Conservation (phyloP, 2,329 filamentous ascomycete genomes). For the Colletotrichum neosansevieriae region DNA sequence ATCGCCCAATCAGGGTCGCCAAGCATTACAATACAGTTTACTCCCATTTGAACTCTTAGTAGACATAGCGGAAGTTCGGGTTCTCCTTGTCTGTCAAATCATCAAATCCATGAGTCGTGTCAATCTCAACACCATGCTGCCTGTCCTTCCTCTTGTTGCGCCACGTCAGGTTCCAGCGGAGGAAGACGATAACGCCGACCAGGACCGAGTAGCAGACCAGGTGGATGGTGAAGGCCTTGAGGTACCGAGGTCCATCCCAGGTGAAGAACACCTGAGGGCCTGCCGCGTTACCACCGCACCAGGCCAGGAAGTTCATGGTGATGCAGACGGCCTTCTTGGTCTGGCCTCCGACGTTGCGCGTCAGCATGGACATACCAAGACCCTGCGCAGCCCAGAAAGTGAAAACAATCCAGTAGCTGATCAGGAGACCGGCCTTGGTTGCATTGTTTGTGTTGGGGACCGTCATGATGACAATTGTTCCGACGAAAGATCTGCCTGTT, state of each 20-base stretch:
- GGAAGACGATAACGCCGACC: slow-evolving; percentile 43
- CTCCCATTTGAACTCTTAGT: slow-evolving; percentile 8
- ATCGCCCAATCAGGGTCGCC: not conserved
- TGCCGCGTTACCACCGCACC: slow-evolving; percentile 53
- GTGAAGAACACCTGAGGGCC: slow-evolving; percentile 52
- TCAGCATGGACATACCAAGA: slow-evolving; percentile 44
- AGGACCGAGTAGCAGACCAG: slow-evolving; percentile 49
- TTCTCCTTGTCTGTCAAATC: slow-evolving; percentile 42
- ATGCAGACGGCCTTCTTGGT: slow-evolving; percentile 55
- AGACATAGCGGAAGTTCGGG: slow-evolving; percentile 39
- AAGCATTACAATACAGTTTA: not conserved
- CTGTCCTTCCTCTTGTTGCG: slow-evolving; percentile 42
- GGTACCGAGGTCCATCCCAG: slow-evolving; percentile 50
- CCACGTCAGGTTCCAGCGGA: slow-evolving; percentile 42
- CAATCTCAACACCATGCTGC: slow-evolving; percentile 27
- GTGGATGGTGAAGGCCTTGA: slow-evolving; percentile 50
- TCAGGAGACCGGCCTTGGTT: slow-evolving; percentile 2
- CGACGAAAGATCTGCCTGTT: slow-evolving; percentile 8
- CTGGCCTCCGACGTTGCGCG: slow-evolving; percentile 37
- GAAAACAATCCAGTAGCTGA: slow-evolving; percentile 27
- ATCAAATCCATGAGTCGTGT: slow-evolving; percentile 37
- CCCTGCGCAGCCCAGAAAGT: slow-evolving; percentile 26
- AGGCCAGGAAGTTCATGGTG: slow-evolving; percentile 52
- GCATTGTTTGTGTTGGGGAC: slow-evolving; percentile 11
- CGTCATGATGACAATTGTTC: slow-evolving; percentile 31